These are phyloP conservation scores for Calonectria naviculata DNA, from an alignment of 2,329 filamentous ascomycete genomes.

Conservation along the genomic window DNA sequence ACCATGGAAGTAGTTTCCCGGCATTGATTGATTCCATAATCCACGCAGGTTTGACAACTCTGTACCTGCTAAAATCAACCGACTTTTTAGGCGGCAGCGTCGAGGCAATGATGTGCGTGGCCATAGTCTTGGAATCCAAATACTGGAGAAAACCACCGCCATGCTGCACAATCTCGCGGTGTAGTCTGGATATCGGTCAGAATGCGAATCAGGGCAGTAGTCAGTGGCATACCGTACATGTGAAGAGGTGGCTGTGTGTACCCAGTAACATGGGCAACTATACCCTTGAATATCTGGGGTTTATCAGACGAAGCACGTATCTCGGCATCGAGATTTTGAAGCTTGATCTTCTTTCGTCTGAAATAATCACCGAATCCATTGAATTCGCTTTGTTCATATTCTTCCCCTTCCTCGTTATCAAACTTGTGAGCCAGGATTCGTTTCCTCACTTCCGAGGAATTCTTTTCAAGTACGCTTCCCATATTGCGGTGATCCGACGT, in stretches of 20 bases:
- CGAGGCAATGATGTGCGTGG: slow-evolving; percentile 95
- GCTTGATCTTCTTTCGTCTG: slow-evolving; percentile 93
- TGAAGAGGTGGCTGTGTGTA: slow-evolving; percentile 96
- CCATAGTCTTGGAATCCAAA: slow-evolving; percentile 91
- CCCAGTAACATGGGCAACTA: slow-evolving; percentile 92
- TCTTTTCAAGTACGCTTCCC: slow-evolving; percentile 71
- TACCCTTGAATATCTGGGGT: slow-evolving; percentile 88
- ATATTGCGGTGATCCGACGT: slow-evolving; percentile 51
- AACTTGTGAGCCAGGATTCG: slow-evolving; percentile 77
- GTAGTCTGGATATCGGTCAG: slow-evolving; percentile 63
- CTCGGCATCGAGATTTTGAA: slow-evolving; percentile 92
- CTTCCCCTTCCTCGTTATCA: slow-evolving; percentile 84
- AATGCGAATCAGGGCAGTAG: background rate
- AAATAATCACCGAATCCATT: slow-evolving; percentile 94
- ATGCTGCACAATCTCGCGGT: slow-evolving; percentile 88
- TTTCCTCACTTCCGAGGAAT: slow-evolving; percentile 71
- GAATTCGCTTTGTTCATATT: slow-evolving; percentile 89
- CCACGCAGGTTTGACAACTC: slow-evolving; percentile 96
- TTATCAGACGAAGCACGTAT: slow-evolving; percentile 77
- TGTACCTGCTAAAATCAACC: slow-evolving; percentile 86
- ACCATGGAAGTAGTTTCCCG: slow-evolving; percentile 86
- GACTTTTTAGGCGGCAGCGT: slow-evolving; percentile 92
- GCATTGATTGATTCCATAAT: slow-evolving; percentile 88
- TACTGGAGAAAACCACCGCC: slow-evolving; percentile 97
- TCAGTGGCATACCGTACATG: slow-evolving; percentile 58